These are phyloP conservation scores for Phymatotrichopsis omnivora DNA, from an alignment of 2,329 filamentous ascomycete genomes.

Conservation along the genomic window DNA sequence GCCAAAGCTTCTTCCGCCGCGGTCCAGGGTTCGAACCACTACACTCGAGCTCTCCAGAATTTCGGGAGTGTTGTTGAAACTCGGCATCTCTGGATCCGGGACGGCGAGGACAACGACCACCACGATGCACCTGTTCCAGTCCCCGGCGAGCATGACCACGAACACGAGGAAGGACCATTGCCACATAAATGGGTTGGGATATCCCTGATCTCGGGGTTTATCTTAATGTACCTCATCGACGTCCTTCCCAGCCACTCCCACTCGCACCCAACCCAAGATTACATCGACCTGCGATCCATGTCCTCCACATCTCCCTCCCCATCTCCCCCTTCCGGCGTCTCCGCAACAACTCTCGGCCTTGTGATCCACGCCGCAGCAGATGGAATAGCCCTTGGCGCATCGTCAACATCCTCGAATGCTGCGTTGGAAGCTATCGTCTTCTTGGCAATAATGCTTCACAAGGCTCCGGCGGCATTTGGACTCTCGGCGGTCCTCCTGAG, in stretches of 20 bases:
- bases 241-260: constrained; percentile 65
- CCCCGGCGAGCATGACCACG: constrained; percentile 36
- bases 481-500: constrained; percentile 82
- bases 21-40: too few species aligned
- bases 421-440: constrained; percentile 86
- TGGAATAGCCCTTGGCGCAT: constrained; percentile 90
- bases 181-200: constrained; percentile 75
- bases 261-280: constrained; percentile 51
- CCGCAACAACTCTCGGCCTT: constrained; percentile 77
- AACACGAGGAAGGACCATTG: constrained; percentile 39
- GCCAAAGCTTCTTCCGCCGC: constrained; percentile 34
- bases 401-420: constrained; percentile 61
- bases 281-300: constrained; percentile 81
- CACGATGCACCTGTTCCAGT: constrained; percentile 37
- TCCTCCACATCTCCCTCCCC: constrained; percentile 39
- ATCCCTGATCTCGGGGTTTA: constrained; percentile 76
- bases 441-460: constrained; percentile 93
- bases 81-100: constrained; percentile 28
- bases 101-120: constrained; percentile 33
- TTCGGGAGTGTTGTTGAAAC: too few species aligned
- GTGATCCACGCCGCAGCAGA: constrained; percentile 93
- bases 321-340: constrained; percentile 33
- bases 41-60: too few species aligned
- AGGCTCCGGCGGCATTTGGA: constrained; percentile 90
- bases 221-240: constrained; percentile 95